Conservation (phyloP, 2,329 filamentous ascomycete species). For the Fusarium robinianum region DNA sequence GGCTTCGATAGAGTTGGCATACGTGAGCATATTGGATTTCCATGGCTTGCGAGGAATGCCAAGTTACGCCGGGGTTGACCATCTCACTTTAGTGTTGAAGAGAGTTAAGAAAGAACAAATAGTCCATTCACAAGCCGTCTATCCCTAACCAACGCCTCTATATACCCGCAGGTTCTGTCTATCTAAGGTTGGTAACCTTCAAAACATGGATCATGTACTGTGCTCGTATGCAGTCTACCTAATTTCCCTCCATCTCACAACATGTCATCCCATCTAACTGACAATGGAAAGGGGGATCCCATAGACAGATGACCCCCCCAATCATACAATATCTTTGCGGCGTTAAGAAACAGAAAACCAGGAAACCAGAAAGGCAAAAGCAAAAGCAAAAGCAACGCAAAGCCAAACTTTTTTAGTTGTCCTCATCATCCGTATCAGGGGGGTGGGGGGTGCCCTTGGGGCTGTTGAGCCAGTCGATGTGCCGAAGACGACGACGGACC, state of each 20-base stretch:
- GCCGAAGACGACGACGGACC: constrained; percentile 80
- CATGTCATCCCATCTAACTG: too few species aligned
- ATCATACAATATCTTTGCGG: too few species aligned
- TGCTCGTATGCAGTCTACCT: too few species aligned
- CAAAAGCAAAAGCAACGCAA: constrained; percentile 11
- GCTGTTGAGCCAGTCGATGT: constrained; percentile 83
- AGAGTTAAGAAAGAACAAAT: constrained; percentile 16
- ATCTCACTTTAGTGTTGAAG: neutral
- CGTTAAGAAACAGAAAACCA: too few species aligned
- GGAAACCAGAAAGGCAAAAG: neutral
- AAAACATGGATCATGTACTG: constrained; percentile 22
- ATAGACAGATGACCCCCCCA: too few species aligned
- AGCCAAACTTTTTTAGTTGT: constrained; percentile 34
- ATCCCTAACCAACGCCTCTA: constrained; percentile 37
- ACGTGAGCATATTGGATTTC: too few species aligned
- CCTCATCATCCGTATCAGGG: constrained; percentile 77
- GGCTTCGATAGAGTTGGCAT: too few species aligned
- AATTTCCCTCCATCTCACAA: too few species aligned
- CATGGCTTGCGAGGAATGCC: too few species aligned
- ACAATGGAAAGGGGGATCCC: too few species aligned
- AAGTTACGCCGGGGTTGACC: too few species aligned
- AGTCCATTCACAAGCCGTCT: constrained; percentile 31
- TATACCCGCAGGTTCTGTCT: constrained; percentile 25
- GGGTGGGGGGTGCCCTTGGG: constrained; percentile 83
- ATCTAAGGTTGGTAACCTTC: constrained; percentile 15